Evolutionary conservation across 768 basidiomycete genomes (phyloP).

Genomic region (Pleurotus tuber-regium): DNA sequence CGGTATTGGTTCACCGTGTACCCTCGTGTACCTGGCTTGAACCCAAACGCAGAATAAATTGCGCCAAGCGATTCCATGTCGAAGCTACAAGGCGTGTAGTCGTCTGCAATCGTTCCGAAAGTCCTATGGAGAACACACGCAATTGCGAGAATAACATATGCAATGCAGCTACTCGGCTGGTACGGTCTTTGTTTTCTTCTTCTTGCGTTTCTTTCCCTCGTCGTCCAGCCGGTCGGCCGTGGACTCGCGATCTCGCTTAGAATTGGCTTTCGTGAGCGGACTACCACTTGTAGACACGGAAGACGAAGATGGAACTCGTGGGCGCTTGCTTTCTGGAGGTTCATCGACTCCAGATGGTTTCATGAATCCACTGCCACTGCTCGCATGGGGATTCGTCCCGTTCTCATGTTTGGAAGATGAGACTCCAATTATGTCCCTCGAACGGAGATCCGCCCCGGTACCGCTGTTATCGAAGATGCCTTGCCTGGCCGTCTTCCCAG

Average conservation of each 20-base stretch:
- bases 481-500: conserved; percentile 40
- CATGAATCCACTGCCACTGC: conserved; percentile 41
- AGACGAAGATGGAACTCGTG: conserved; percentile 15
- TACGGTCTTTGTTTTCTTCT: conserved; percentile 34
- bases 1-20: no score
- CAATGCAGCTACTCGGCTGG: no score
- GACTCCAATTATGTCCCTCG: conserved; percentile 17
- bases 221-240: conserved; percentile 19
- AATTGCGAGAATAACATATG: no score
- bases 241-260: conserved; percentile 28
- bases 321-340: conserved; percentile 24
- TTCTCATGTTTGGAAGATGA: conserved; percentile 7
- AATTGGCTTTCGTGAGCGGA: conserved; percentile 23
- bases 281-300: no score
- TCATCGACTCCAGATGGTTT: conserved; percentile 60
- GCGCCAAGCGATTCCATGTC: no score
- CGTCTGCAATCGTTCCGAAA: no score
- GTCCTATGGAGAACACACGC: no score
- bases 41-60: no score
- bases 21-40: no score
- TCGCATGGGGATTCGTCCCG: conserved; percentile 15
- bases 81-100: no score
- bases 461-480: conserved; percentile 44
- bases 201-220: conserved; percentile 30
- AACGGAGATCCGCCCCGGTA: conserved; percentile 49